Evolutionary conservation across 305 asterid genomes (phyloP).

Genomic region (Fraxinus xanthoxyloides): DNA sequence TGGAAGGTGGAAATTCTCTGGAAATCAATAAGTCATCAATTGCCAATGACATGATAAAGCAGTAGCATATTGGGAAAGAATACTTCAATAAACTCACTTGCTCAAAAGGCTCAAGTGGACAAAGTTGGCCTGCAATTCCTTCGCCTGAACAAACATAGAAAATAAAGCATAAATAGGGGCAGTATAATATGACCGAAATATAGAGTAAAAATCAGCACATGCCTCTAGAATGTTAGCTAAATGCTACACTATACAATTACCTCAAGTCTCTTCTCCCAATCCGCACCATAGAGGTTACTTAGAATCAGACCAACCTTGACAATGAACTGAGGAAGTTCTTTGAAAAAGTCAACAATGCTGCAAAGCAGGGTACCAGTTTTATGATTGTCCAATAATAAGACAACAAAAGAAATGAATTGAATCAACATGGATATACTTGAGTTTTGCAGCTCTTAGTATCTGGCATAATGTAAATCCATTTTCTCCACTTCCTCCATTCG

Average conservation of each 20-base stretch:
- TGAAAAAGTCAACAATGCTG: constrained; percentile 80
- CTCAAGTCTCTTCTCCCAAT: constrained; percentile 94
- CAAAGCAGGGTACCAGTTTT: constrained; percentile 20
- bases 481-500: constrained; percentile 36
- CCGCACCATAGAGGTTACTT: constrained; percentile 61
- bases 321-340: constrained; percentile 76
- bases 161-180: constrained; percentile 17
- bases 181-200: constrained; percentile 1
- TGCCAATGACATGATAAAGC: constrained; percentile 6
- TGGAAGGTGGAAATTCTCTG: background rate
- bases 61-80: constrained; percentile 17
- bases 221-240: constrained; percentile 15
- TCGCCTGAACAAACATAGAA: constrained; percentile 50
- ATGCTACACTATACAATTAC: constrained; percentile 38
- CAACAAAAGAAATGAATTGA: constrained; percentile 14
- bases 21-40: background rate
- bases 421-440: constrained; percentile 50
- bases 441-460: constrained; percentile 65
- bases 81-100: constrained; percentile 58
- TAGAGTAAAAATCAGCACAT: background rate
- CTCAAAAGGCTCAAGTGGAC: constrained; percentile 77
- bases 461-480: constrained; percentile 63
- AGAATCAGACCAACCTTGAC: constrained; percentile 73
- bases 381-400: background rate
- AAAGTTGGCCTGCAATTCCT: constrained; percentile 82